Evolutionary conservation across 1,284 basidiomycete species (phyloP), one percentile per base, ranked within the genome.

Genomic region (Melanopsichium pennsylvanicum): DNA sequence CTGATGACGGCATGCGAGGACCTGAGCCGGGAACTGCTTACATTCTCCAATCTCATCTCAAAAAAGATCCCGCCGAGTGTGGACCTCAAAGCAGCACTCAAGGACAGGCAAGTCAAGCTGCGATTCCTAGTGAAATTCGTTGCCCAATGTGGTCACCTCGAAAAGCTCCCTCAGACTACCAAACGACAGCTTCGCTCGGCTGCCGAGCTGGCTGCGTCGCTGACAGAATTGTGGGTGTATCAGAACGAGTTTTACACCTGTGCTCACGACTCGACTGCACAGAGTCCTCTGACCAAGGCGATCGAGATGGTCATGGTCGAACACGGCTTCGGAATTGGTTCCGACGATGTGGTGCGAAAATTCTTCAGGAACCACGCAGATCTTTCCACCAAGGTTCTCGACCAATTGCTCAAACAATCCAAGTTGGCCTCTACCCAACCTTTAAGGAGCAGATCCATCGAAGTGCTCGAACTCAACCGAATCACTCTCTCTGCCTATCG

Each of bases 41-140:
- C 39, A 0, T 70, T 64, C 8, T 37, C 42, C 38, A 67, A 61
- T 21, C 57, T 66, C 5, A 59, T 56, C 32, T 38, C 60, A n/a
- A 21, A 54, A 2, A 44, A 22, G 12, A 55, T 77, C n/a, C 54
- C 51, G 11, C 44, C 57, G 0, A 45, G 63, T 3, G 71, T 78
- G 62, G 95, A 97, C 78, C 84, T 97, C 33, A 88, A 88, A 9
- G 84, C 87, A 1, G 93, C 95, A 75, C 83, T 98, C 55, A 85
- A 85, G 2, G 88, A 88, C 49, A 87, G 92, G 23, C 88, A 89
- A 62, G 87, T 88, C 36, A 85, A 91, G 35, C 84, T 96, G 15
- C 87, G 86, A 44, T 90, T 90, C 83, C 85, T 98, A 9, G 91
- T 96, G 72, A 84, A 85, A 16, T 96, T 94, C 80, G 89, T 98